Conservation (phyloP, 2,329 filamentous ascomycete genomes). For the Botryotinia calthae region DNA sequence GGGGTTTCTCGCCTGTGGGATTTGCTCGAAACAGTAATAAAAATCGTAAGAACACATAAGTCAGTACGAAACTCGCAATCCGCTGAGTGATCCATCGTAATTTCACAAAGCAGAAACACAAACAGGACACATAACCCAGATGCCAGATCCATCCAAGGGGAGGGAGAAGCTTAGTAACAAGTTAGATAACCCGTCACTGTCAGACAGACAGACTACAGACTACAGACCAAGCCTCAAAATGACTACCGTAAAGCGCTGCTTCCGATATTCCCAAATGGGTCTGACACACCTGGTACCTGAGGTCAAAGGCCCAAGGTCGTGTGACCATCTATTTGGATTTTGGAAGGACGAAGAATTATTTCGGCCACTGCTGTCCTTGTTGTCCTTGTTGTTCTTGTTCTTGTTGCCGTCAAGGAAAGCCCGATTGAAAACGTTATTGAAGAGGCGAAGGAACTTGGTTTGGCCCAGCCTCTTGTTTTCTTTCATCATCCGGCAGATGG, state of each 20-base stretch:
- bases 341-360: slow-evolving; percentile 1
- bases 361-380: background rate
- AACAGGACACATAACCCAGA: background rate
- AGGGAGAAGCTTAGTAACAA: background rate
- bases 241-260: too few species aligned
- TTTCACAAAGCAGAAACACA: background rate
- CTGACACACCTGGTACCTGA: background rate
- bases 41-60: background rate
- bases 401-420: background rate
- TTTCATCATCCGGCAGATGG: background rate
- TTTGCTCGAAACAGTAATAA: slow-evolving; percentile 1
- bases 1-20: background rate
- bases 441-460: slow-evolving; percentile 6
- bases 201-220: background rate
- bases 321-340: background rate
- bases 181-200: background rate
- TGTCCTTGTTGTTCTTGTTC: background rate
- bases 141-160: background rate
- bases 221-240: background rate
- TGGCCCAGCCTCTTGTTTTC: slow-evolving; percentile 9
- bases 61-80: background rate
- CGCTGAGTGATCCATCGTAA: slow-evolving; percentile 8
- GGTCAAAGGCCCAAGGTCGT: background rate
- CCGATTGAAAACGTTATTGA: background rate
- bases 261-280: background rate